Percentiles rank a stretch among this genome's conserved stretches.
Conservation (phyloP, 345 rosid species). For the Arabis hirsuta region DNA sequence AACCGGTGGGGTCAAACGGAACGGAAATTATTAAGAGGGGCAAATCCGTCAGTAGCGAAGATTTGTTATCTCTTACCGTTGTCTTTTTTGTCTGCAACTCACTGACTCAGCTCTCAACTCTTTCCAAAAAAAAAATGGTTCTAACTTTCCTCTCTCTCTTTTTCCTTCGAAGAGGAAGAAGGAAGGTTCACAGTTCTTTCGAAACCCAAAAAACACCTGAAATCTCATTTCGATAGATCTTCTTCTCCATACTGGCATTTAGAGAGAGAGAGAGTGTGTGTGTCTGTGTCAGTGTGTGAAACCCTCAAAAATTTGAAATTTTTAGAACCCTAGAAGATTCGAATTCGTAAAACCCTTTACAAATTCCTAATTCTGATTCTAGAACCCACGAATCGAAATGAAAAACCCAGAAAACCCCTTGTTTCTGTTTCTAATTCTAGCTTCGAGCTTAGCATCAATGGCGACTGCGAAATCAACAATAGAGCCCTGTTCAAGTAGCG, state of each 20-base stretch:
- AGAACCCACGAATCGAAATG: conserved; percentile 43
- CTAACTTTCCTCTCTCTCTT: conserved; percentile 21
- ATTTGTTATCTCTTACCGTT: conserved; percentile 41
- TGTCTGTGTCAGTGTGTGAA: neutral
- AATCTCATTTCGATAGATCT: neutral
- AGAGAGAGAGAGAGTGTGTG: neutral
- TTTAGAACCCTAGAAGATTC: neutral
- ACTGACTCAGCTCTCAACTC: conserved; percentile 5
- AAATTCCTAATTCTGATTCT: too few relatives aligned
- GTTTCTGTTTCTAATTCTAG: conserved; percentile 43
- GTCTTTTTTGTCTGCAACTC: conserved; percentile 48
- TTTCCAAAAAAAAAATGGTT: neutral
- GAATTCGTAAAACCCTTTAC: conserved; percentile 22
- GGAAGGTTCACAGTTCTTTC: neutral
- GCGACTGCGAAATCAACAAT: conserved; percentile 80
- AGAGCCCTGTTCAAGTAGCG: conserved; percentile 86
- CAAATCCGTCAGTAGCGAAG: conserved; percentile 42
- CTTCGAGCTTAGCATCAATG: conserved; percentile 42
- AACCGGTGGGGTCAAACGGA: conserved; percentile 14
- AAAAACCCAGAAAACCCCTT: conserved; percentile 36
- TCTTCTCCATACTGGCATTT: neutral
- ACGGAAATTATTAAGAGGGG: conserved; percentile 9
- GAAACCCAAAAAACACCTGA: conserved; percentile 22
- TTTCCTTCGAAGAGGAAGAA: conserved; percentile 7
- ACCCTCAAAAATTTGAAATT: neutral